Evolutionary conservation across 345 rosid genomes (phyloP), one percentile per base, ranked within the genome.

Genomic region (Tarenaya hassleriana): DNA sequence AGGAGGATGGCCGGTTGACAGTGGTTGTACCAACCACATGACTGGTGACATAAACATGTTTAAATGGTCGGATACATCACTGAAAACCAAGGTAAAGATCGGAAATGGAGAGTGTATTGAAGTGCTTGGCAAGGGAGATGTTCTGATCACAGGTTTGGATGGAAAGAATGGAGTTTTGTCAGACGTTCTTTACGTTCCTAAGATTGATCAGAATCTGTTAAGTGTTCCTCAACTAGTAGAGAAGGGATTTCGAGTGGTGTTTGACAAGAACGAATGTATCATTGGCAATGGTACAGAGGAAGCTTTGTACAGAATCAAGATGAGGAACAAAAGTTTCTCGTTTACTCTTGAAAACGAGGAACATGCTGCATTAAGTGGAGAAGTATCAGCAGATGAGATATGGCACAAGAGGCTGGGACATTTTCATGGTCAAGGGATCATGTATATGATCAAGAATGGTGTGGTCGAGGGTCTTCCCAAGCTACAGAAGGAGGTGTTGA

Each of bases 11-110:
- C 18, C 18, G 29, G 18, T 45, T 3, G 27, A 45, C 8, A 16
- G 50, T 17, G 50, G 50, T 7, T 45, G 50, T 9, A 45, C 50
- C 34, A 52, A 52, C 15, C 46, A 38, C 1, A 40, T 40, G 44
- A 52, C 56, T 6, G 9, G 16, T 52, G 45, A 52, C 12, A 0
- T 20, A 37, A n/a, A 27, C 13, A 10, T 39, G 3, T 53, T 40
- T 6, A 18, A 24, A 24, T 8, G 19, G 2, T 0, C 19, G 7
- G 58, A 24, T 14, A 38, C n/a, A 40, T 18, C 35, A 1, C 0
- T 15, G 0, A 14, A 21, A 11, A 20, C 7, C 10, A 40, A 12
- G 39, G 37, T 54, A 7, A 54, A 40, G 32, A 20, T 52, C 34
- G 56, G 33, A 4, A 52, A 35, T 18, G 16, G 45, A n/a, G 44